Evolutionary conservation across 169 alveolate species (phyloP).

Genomic region (Plasmodium blacklocki): DNA sequence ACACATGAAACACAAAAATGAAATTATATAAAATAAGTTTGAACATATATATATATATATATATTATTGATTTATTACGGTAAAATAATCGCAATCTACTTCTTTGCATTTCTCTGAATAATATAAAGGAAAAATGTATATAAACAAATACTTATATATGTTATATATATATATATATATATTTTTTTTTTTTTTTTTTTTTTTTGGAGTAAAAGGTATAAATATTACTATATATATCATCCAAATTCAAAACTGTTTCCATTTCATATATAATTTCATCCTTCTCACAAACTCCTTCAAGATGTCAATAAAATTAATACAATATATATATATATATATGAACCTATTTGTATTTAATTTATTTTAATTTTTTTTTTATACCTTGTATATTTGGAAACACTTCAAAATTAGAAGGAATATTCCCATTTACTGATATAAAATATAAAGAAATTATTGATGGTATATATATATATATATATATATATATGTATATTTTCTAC

Average conservation of each 20-base stretch:
- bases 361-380: constrained; percentile 13
- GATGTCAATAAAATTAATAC: constrained; percentile 9
- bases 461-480: background rate
- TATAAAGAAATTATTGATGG: background rate
- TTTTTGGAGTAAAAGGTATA: background rate
- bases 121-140: constrained; percentile 10
- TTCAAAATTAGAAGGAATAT: constrained; percentile 54
- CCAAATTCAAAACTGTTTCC: constrained; percentile 47
- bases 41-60: background rate
- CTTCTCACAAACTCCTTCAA: constrained; percentile 73
- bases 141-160: background rate
- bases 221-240: constrained; percentile 57
- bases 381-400: constrained; percentile 75
- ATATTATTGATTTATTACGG: constrained; percentile 32
- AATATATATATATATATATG: background rate
- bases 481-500: background rate
- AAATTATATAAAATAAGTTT: constrained; percentile 6
- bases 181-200: background rate
- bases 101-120: constrained; percentile 65
- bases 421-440: constrained; percentile 46
- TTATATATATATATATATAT: background rate
- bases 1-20: constrained; percentile 11
- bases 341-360: background rate
- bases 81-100: constrained; percentile 62
- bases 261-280: constrained; percentile 53